Conservation (phyloP, 2,329 filamentous ascomycete species). For the Stachybotrys chartarum region DNA sequence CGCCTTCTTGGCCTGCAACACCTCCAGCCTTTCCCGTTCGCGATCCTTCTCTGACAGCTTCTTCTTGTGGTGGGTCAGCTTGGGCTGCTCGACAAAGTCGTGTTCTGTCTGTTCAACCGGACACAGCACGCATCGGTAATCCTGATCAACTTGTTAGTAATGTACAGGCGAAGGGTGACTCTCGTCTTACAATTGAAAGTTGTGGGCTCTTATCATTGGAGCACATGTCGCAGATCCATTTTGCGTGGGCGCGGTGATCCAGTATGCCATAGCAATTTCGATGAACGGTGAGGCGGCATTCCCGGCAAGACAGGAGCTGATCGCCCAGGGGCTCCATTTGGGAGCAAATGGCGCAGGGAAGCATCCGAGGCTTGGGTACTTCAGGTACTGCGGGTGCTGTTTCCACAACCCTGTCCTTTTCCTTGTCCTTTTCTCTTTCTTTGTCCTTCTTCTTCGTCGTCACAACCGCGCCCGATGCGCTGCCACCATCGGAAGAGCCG, state of each 20-base stretch:
- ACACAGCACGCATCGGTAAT: constrained; percentile 90
- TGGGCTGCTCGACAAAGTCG: constrained; percentile 70
- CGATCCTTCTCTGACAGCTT: constrained; percentile 84
- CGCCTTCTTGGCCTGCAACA: constrained; percentile 71
- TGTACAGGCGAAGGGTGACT: constrained; percentile 1
- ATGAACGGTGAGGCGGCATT: constrained; percentile 89
- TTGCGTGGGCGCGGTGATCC: constrained; percentile 60
- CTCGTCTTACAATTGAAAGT: constrained; percentile 69
- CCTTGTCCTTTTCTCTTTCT: no score
- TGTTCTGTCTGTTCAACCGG: constrained; percentile 74
- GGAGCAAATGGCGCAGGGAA: constrained; percentile 82
- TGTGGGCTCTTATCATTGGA: constrained; percentile 86
- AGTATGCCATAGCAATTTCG: constrained; percentile 84
- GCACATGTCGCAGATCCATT: constrained; percentile 97
- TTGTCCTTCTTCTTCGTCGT: constrained; percentile 36
- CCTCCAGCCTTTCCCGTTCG: constrained; percentile 80
- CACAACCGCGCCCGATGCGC: constrained; percentile 27
- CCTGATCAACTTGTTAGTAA: constrained; percentile 35
- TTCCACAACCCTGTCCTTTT: constrained; percentile 46
- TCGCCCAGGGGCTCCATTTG: constrained; percentile 65
- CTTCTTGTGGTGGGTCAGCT: constrained; percentile 57
- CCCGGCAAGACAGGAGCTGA: constrained; percentile 69
- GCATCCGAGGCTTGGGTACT: constrained; percentile 66
- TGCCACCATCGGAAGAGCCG: constrained; percentile 35
- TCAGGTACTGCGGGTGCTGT: constrained; percentile 59